These are phyloP conservation scores for Cyberlindnera subsufficiens DNA, from an alignment of 805 yeast genomes.

Conservation along the genomic window DNA sequence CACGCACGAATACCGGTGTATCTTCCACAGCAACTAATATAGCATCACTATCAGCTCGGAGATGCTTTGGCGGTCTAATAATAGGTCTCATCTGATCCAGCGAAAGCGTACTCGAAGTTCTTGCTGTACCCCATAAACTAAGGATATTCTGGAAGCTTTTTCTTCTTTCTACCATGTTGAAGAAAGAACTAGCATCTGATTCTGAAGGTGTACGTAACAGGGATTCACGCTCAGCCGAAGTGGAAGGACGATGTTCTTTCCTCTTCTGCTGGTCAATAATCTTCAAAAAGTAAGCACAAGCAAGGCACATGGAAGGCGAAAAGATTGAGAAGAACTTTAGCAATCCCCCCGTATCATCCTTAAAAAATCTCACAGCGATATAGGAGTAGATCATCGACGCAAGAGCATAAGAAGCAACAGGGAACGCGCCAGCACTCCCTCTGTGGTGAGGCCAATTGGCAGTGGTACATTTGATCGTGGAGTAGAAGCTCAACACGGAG, in stretches of 20 bases:
- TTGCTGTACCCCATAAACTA: conserved; percentile 24
- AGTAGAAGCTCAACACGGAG: conserved; percentile 52
- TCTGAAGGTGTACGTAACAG: conserved; percentile 7
- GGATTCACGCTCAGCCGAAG: conserved; percentile 4
- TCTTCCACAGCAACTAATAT: conserved; percentile 26
- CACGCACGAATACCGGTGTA: conserved; percentile 23
- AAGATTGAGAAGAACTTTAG: conserved; percentile 48
- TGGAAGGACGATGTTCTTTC: conserved; percentile 5
- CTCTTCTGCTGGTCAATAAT: conserved; percentile 15
- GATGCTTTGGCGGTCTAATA: conserved; percentile 4
- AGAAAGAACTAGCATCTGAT: conserved; percentile 4
- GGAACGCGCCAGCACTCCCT: conserved; percentile 32
- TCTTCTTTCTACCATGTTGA: conserved; percentile 12
- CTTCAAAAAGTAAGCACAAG: conserved; percentile 27
- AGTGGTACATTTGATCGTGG: conserved; percentile 42
- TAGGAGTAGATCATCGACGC: conserved; percentile 62
- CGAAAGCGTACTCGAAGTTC: conserved; percentile 20
- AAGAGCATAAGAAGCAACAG: conserved; percentile 45
- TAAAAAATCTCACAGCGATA: conserved; percentile 47
- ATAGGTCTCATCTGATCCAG: conserved; percentile 12
- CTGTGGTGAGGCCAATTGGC: conserved; percentile 65
- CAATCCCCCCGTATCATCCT: conserved; percentile 47
- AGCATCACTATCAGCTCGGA: conserved; percentile 14
- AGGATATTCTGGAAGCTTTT: conserved; percentile 15
- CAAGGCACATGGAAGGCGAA: conserved; percentile 33